Evolutionary conservation across 2,329 filamentous ascomycete species (phyloP).

Genomic region (Neonectria faginata): DNA sequence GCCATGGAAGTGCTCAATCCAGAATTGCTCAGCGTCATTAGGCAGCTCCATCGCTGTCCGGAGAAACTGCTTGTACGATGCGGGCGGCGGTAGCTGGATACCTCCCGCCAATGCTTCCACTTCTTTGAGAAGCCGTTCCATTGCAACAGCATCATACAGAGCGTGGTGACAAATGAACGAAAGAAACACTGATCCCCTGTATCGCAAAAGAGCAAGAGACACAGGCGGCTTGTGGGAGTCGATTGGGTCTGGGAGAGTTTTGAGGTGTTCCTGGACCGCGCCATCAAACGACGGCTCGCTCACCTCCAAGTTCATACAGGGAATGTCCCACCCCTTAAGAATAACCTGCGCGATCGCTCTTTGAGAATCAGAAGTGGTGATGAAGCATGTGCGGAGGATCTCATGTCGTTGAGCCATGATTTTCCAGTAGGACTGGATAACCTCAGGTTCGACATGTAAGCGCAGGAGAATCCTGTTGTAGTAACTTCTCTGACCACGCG

Average conservation of each 20-base stretch:
- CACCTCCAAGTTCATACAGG: slow-evolving; percentile 55
- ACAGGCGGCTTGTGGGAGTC: slow-evolving; percentile 60
- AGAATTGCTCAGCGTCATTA: slow-evolving; percentile 70
- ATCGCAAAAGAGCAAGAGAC: slow-evolving; percentile 57
- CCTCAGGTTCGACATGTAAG: slow-evolving; percentile 61
- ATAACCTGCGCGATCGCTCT: slow-evolving; percentile 81
- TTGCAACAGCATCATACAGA: slow-evolving; percentile 86
- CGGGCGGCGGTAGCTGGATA: slow-evolving; percentile 58
- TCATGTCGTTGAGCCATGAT: slow-evolving; percentile 74
- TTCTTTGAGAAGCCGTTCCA: slow-evolving; percentile 76
- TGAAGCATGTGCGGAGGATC: slow-evolving; percentile 83
- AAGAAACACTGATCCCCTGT: slow-evolving; percentile 50
- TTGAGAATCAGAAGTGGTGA: slow-evolving; percentile 68
- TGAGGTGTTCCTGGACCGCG: slow-evolving; percentile 55
- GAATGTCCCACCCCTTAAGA: slow-evolving; percentile 58
- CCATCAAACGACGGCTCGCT: slow-evolving; percentile 50
- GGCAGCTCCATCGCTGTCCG: slow-evolving; percentile 64
- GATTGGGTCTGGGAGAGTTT: slow-evolving; percentile 53
- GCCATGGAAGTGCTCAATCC: slow-evolving; percentile 66
- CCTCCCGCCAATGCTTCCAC: slow-evolving; percentile 70
- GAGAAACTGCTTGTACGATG: slow-evolving; percentile 74
- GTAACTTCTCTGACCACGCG: slow-evolving; percentile 68
- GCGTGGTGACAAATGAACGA: slow-evolving; percentile 79
- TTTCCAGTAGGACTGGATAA: slow-evolving; percentile 71
- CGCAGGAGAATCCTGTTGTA: slow-evolving; percentile 78